Evolutionary conservation across 768 basidiomycete species (phyloP).

Genomic region (Kwoniella dendrophila): DNA sequence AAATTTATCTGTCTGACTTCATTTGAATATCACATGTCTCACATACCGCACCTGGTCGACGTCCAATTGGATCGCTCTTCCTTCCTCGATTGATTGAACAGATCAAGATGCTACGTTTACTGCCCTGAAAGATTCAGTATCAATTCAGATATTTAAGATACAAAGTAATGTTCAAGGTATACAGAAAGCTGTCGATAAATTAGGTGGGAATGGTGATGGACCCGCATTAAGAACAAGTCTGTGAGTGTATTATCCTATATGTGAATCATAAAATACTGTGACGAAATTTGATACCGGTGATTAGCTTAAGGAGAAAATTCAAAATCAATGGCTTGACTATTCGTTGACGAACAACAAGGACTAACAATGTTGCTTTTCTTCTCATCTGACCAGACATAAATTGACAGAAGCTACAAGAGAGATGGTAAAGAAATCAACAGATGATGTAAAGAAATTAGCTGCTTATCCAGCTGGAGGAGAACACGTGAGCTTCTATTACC

Average conservation of each 20-base stretch:
- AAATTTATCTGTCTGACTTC: background rate
- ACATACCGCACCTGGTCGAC: background rate
- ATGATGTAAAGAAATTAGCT: conserved; percentile 87
- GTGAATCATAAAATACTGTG: background rate
- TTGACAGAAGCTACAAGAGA: conserved; percentile 90
- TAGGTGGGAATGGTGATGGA: conserved; percentile 82
- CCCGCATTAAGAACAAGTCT: conserved; percentile 76
- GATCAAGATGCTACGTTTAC: conserved; percentile 72
- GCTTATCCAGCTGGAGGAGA: conserved; percentile 60
- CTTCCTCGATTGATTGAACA: background rate
- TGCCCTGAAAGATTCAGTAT: conserved; percentile 61
- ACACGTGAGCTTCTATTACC: conserved; percentile 29
- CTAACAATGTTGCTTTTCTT: background rate
- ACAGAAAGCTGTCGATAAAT: conserved; percentile 90
- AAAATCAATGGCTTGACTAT: too few relatives aligned
- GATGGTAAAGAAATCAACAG: conserved; percentile 91
- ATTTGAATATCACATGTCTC: background rate
- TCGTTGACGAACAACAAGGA: too few relatives aligned
- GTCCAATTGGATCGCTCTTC: background rate
- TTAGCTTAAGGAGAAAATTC: too few relatives aligned
- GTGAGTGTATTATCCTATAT: conserved; percentile 61
- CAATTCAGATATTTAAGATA: conserved; percentile 96
- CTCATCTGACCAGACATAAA: conserved; percentile 68
- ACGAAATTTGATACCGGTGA: too few relatives aligned
- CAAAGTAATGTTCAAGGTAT: conserved; percentile 96